These are phyloP conservation scores for Escovopsis sp. DNA, from an alignment of 2,329 filamentous ascomycete genomes.

Conservation along the genomic window DNA sequence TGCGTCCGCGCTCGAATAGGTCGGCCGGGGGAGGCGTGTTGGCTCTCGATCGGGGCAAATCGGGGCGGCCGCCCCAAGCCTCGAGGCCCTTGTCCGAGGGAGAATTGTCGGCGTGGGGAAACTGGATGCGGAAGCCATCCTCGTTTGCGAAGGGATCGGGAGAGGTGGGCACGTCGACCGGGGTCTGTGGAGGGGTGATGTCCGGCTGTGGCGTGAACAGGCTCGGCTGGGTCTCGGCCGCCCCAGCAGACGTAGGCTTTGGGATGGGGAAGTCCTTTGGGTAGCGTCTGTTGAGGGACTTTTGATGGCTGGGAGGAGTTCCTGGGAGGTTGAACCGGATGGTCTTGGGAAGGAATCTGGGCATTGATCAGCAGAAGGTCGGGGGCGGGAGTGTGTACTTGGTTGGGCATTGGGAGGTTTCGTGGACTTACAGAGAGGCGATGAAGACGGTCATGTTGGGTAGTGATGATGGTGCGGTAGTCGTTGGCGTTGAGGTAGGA, in stretches of 20 bases:
- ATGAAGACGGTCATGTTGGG: conserved; percentile 26
- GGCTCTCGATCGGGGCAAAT: conserved; percentile 65
- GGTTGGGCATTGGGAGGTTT: background rate
- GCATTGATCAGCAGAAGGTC: background rate
- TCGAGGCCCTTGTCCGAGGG: conserved; percentile 62
- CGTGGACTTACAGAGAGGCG: conserved; percentile 20
- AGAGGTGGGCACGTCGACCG: conserved; percentile 28
- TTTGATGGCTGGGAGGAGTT: conserved; percentile 26
- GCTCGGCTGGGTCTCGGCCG: conserved; percentile 29
- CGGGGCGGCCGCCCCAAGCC: conserved; percentile 58
- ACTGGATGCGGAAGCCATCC: conserved; percentile 41
- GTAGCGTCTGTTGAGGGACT: conserved; percentile 5
- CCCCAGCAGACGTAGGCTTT: conserved; percentile 7
- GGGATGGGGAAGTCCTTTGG: conserved; percentile 1
- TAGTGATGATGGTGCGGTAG: background rate
- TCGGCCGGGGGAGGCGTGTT: conserved; percentile 60
- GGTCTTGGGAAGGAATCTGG: conserved; percentile 81
- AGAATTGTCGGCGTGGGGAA: conserved; percentile 37
- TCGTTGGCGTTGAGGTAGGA: no score
- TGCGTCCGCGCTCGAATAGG: conserved; percentile 52
- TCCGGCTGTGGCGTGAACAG: conserved; percentile 33
- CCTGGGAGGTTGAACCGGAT: conserved; percentile 65
- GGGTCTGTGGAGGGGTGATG: conserved; percentile 41
- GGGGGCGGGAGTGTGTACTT: background rate
- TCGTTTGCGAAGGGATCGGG: conserved; percentile 41